Evolutionary conservation across 2,329 filamentous ascomycete genomes (phyloP), one percentile per base, ranked within the genome.

Genomic region (Apiospora arundinis): DNA sequence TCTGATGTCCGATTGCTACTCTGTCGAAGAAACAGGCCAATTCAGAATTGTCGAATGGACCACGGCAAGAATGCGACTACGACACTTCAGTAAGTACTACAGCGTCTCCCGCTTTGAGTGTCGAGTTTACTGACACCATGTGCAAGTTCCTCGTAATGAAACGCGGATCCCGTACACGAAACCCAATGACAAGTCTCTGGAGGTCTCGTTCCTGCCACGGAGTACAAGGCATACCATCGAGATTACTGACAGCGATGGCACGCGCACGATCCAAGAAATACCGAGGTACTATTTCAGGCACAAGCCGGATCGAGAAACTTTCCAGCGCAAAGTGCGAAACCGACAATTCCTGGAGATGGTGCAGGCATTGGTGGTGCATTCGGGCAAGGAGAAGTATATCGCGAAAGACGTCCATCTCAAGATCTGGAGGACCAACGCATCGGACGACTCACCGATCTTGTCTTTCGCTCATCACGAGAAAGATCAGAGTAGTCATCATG

Each of bases 381-480:
- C 46, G n/a, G 4, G 48, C 18, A 23, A 25, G 28, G 67, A 46
- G 4, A 18, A 28, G 65, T 46, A 69, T 18, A 56, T 56, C 11
- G 37, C 25, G 6, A 69, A 49, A 6, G 45, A 37, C 28, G n/a
- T 40, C n/a, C 42, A 52, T 32, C 28, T 56, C 46, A 69, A 69
- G n/a, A 40, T 49, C 46, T 52, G 46, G 44, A 25, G 67, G 46
- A 48, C 25, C 32, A 18, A 52, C 25, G 32, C 45, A 11, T 3
- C 28, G 18, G 28, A 49, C 25, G 25, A 68, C 25, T 46, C 25
- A 32, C 25, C 67, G 25, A 52, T 52, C 23, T 23, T 52, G 23
- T 76, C 76, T 0, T 77, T 77, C 52, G 74, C 75, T 2, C 71
- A 70, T 18, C 70, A 74, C 40, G 71, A 72, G 8, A 52, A 69